These are phyloP conservation scores for Chaetoceros tenuissimus DNA, from an alignment of 108 stramenopile genomes.

Conservation along the genomic window DNA sequence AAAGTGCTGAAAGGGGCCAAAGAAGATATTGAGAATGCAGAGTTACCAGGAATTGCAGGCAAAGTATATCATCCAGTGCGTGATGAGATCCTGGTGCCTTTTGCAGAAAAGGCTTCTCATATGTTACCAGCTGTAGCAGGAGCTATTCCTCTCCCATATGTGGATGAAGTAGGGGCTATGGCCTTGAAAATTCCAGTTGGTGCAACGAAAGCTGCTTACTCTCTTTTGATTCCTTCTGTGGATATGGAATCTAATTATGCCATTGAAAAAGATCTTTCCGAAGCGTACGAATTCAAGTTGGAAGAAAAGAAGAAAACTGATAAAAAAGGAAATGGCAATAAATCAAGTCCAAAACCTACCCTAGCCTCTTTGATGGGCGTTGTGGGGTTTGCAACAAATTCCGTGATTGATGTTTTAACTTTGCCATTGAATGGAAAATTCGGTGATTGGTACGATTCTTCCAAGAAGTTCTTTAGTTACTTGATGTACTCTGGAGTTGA, in stretches of 20 bases:
- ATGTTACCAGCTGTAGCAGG: background rate
- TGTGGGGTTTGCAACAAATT: background rate
- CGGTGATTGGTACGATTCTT: slow-evolving; percentile 2
- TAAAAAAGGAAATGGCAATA: background rate
- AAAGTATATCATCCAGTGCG: slow-evolving; percentile 4
- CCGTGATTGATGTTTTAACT: background rate
- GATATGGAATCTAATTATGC: background rate
- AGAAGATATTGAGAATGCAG: background rate
- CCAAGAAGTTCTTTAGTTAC: slow-evolving; percentile 1
- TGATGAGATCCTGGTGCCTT: background rate
- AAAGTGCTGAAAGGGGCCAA: slow-evolving; percentile 4
- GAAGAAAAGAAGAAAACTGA: no score
- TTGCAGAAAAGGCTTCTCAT: background rate
- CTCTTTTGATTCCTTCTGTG: background rate
- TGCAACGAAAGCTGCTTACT: slow-evolving; percentile 1
- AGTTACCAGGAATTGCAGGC: slow-evolving; percentile 1
- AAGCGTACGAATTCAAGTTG: background rate
- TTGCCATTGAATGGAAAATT: slow-evolving; percentile 1
- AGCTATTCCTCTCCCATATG: background rate
- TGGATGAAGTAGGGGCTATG: background rate
- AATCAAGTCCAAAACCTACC: background rate
- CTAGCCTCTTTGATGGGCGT: slow-evolving; percentile 1
- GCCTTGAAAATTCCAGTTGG: background rate
- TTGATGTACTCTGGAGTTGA: slow-evolving; percentile 2
- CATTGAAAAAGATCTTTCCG: background rate